Evolutionary conservation across 208 protist species (phyloP).

Genomic region (Tritrichomonas foetus): DNA sequence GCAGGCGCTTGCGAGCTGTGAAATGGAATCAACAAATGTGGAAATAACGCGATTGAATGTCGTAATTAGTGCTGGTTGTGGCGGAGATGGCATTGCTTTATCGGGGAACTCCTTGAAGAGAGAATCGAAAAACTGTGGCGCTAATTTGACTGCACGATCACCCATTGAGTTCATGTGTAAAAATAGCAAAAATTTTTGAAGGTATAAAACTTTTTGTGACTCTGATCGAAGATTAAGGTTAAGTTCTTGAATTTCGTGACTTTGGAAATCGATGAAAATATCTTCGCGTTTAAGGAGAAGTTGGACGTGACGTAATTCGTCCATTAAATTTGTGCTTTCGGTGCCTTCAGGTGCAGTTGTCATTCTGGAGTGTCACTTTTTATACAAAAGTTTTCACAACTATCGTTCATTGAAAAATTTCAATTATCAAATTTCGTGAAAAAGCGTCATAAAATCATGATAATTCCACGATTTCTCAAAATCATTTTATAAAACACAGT

Average conservation of each 20-base stretch:
- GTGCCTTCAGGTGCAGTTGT: not conserved
- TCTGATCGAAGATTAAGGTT: not conserved
- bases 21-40: not conserved
- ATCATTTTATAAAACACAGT: no score
- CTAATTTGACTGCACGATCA: not conserved
- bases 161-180: conserved; percentile 20
- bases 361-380: no score
- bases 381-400: no score
- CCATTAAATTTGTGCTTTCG: not conserved
- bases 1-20: not conserved
- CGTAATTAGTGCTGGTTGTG: not conserved
- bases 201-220: conserved; percentile 34
- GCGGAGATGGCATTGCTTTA: not conserved
- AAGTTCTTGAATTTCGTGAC: not conserved
- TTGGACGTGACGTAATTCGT: not conserved
- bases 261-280: conserved; percentile 34
- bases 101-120: not conserved
- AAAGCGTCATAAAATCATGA: no score
- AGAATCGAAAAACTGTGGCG: not conserved
- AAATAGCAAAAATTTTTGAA: conserved; percentile 12
- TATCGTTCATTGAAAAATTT: no score
- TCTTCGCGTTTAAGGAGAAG: not conserved
- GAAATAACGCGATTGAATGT: not conserved
- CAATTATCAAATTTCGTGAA: no score
- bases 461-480: no score